Conservation (phyloP, 352 stramenopile species). For the Phytophthora cactorum region DNA sequence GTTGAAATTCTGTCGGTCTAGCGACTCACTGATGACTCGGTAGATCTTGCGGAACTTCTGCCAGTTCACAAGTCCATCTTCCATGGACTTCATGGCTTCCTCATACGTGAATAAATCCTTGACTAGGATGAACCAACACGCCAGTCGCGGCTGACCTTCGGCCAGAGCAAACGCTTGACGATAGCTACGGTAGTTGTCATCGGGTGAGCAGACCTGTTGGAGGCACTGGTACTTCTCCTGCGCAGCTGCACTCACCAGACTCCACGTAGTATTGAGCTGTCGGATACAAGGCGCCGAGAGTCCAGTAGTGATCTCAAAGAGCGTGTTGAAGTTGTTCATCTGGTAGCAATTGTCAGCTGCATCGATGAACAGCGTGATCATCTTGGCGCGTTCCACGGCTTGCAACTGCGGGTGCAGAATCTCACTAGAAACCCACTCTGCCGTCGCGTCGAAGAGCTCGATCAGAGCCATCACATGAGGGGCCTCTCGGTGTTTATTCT, state of each 20-base stretch:
- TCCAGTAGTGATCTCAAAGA: constrained; percentile 84
- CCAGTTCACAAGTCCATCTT: constrained; percentile 87
- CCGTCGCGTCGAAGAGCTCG: constrained; percentile 85
- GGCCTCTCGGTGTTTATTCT: constrained; percentile 81
- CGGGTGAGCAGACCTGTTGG: constrained; percentile 79
- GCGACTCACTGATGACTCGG: constrained; percentile 76
- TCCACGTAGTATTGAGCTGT: constrained; percentile 87
- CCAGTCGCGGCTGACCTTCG: constrained; percentile 77
- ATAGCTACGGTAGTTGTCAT: constrained; percentile 90
- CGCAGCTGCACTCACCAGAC: constrained; percentile 61
- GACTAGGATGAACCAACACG: constrained; percentile 87
- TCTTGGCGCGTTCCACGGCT: constrained; percentile 76
- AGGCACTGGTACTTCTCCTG: constrained; percentile 86
- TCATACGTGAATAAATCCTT: constrained; percentile 91
- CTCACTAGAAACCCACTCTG: constrained; percentile 89
- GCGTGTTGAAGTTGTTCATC: constrained; percentile 91
- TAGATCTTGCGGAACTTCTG: constrained; percentile 88
- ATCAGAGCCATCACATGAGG: constrained; percentile 86
- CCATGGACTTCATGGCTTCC: constrained; percentile 84
- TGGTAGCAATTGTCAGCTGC: constrained; percentile 82
- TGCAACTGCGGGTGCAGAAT: constrained; percentile 88
- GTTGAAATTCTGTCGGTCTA: constrained; percentile 81
- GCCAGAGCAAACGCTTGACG: constrained; percentile 80
- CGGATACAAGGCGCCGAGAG: constrained; percentile 83
- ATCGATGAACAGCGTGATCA: constrained; percentile 88